Evolutionary conservation across 306 rosid genomes (phyloP).

Genomic region (Alnus glutinosa): DNA sequence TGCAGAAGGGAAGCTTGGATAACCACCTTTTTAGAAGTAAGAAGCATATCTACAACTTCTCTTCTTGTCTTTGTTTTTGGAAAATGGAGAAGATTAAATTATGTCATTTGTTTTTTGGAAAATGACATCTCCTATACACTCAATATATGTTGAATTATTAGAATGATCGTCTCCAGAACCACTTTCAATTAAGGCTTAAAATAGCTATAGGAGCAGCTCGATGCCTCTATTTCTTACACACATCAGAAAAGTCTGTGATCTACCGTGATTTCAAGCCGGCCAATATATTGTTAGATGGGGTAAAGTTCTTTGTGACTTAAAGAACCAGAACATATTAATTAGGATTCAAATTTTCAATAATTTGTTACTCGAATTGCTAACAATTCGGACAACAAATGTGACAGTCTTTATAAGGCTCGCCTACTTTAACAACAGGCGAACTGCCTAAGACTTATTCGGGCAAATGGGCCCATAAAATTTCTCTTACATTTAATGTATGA

Average conservation of each 20-base stretch:
- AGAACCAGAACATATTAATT: no score
- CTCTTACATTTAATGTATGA: no score
- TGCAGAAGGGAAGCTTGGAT: conserved; percentile 87
- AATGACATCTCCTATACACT: background rate
- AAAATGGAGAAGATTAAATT: background rate
- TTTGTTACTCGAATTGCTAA: no score
- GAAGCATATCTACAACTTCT: background rate
- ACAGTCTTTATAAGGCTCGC: no score
- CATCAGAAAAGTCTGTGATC: conserved; percentile 62
- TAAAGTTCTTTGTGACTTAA: background rate
- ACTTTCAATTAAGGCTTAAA: conserved; percentile 53
- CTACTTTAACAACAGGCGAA: no score
- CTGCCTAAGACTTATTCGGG: no score
- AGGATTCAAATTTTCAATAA: no score
- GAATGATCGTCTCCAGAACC: conserved; percentile 58
- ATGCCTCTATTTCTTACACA: conserved; percentile 68
- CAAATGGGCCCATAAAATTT: no score
- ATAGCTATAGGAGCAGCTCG: conserved; percentile 86
- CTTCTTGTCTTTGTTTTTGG: background rate
- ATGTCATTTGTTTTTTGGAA: background rate
- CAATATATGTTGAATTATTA: background rate
- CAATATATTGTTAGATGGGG: conserved; percentile 73
- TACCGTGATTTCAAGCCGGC: conserved; percentile 88
- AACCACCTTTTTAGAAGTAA: conserved; percentile 83
- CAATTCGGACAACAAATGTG: no score